Conservation (phyloP, 139 green algal genomes). For the Auxenochlorella protothecoides region DNA sequence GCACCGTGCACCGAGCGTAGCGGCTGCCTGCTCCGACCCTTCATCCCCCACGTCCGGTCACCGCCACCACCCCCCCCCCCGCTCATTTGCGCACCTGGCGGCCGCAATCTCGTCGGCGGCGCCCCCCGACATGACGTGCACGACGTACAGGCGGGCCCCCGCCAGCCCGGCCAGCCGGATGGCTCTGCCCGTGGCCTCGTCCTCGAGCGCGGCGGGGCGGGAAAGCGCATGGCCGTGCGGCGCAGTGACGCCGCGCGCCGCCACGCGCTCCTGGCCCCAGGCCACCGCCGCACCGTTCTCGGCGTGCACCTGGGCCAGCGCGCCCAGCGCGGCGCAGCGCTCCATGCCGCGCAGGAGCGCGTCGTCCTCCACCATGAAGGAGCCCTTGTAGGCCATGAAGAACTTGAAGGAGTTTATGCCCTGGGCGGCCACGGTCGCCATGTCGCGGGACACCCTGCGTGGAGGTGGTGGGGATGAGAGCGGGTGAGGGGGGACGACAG, state of each 20-base stretch:
- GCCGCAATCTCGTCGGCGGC: constrained; percentile 59
- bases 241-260: constrained; percentile 57
- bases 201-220: constrained; percentile 72
- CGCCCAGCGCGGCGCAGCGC: constrained; percentile 76
- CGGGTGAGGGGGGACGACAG: no score
- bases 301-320: constrained; percentile 73
- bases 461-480: background rate
- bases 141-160: constrained; percentile 86
- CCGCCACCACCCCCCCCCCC: no score
- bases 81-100: background rate
- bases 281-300: constrained; percentile 89
- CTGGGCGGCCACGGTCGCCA: constrained; percentile 52
- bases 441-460: constrained; percentile 49
- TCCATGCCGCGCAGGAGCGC: constrained; percentile 71
- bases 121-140: constrained; percentile 90
- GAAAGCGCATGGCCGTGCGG: constrained; percentile 84
- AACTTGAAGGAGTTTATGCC: constrained; percentile 97
- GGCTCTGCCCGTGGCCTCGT: constrained; percentile 76
- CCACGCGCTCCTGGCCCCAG: constrained; percentile 49
- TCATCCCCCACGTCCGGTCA: no score
- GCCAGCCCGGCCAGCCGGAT: constrained; percentile 73
- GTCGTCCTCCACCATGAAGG: constrained; percentile 53
- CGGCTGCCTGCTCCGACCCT: no score
- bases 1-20: no score
- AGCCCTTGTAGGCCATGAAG: constrained; percentile 95